A percentile compares a stretch with the other conserved stretches of the same genome.
phyloP scores from a whole-genome alignment of 805 yeast species.

The Clavispora asparagi region DNA sequence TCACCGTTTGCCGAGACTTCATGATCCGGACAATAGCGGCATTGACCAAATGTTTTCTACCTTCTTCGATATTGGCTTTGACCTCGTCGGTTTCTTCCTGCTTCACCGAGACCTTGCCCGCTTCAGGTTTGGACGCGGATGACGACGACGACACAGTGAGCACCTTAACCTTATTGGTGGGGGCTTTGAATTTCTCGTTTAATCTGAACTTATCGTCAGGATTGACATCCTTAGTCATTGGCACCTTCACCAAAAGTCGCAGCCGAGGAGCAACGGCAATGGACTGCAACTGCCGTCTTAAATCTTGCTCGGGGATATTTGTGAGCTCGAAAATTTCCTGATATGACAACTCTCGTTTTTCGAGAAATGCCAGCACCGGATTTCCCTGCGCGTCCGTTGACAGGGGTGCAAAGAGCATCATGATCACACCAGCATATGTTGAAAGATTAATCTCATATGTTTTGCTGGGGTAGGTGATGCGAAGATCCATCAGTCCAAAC shows the following conservation, averaged over 20 bases:
- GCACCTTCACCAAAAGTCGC: constrained; percentile 66
- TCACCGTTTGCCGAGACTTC: constrained; percentile 63
- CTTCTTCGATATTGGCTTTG: constrained; percentile 51
- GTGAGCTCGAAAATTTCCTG: constrained; percentile 63
- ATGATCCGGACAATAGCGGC: constrained; percentile 87
- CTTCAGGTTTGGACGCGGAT: constrained; percentile 19
- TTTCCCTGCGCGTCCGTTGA: constrained; percentile 25
- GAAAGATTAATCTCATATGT: constrained; percentile 79
- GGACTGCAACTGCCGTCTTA: constrained; percentile 74
- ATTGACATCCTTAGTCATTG: constrained; percentile 68
- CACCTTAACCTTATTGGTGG: constrained; percentile 67
- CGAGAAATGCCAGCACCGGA: constrained; percentile 41
- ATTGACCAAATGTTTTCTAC: constrained; percentile 65
- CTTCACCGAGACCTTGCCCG: constrained; percentile 35
- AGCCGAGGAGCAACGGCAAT: constrained; percentile 80
- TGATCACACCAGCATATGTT: constrained; percentile 71
- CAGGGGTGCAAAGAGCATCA: constrained; percentile 59
- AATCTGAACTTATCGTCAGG: constrained; percentile 59
- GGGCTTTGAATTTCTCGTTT: constrained; percentile 64
- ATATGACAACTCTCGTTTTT: constrained; percentile 50
- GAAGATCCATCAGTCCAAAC: constrained; percentile 77
- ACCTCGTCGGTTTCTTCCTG: constrained; percentile 53
- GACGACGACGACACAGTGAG: constrained; percentile 53
- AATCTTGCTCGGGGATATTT: constrained; percentile 65
- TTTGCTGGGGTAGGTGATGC: constrained; percentile 61